These are phyloP conservation scores for Eucalyptus sp. DNA, from an alignment of 345 rosid genomes.

Conservation along the genomic window DNA sequence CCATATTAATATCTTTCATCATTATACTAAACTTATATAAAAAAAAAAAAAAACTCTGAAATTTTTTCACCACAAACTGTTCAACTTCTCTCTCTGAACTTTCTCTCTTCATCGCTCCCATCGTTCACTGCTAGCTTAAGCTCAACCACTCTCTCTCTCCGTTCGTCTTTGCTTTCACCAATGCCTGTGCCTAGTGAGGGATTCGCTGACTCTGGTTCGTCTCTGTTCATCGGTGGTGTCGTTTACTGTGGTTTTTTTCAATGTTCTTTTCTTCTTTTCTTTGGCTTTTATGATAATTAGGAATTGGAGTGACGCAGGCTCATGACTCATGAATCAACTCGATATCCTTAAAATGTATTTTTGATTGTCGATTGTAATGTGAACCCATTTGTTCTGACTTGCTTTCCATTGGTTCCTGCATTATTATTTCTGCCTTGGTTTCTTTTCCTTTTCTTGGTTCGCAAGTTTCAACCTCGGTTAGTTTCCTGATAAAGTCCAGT, in stretches of 20 bases:
- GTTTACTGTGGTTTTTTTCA: neutral
- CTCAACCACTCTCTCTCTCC: neutral
- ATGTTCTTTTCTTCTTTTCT: neutral
- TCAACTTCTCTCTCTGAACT: neutral
- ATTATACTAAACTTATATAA: no score
- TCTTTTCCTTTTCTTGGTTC: neutral
- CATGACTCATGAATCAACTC: neutral
- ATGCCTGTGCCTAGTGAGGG: neutral
- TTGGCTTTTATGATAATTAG: neutral
- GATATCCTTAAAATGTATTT: neutral
- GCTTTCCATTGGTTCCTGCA: neutral
- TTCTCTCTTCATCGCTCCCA: neutral
- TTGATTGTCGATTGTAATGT: neutral
- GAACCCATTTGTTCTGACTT: neutral
- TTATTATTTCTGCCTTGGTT: neutral
- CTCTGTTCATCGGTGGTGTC: neutral
- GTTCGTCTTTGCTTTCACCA: neutral
- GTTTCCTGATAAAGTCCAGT: neutral
- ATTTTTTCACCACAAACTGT: neutral
- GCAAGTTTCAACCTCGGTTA: neutral
- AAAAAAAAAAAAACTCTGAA: no score
- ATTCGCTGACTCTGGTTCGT: neutral
- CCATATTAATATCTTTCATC: neutral
- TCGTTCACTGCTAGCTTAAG: neutral
- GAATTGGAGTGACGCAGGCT: neutral